Evolutionary conservation across 805 yeast genomes (phyloP), one percentile per base, ranked within the genome.

Genomic region (Ogataea angusta): DNA sequence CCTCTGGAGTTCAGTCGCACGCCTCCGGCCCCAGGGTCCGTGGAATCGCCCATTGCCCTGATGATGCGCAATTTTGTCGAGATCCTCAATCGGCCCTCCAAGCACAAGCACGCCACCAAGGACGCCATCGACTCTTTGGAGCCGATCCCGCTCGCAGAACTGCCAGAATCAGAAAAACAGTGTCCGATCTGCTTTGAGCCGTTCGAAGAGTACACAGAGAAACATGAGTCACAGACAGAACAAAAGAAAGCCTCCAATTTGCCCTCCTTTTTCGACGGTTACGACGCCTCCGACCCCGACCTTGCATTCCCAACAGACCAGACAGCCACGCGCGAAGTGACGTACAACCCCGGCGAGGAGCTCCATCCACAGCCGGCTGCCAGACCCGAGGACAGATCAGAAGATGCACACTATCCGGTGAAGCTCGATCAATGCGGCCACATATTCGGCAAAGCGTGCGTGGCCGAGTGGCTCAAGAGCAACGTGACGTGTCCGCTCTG

Each of bases 401-500:
- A 27, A 25, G 43, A 62, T 42, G 51, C 54, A 12, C 96, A 90
- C 58, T 62, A 70, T 6, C 82, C 95, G 0, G 71, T 84, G 1
- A 66, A 75, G 47, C 66, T 90, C 65, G 91, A 95, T 0, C 65
- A 62, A 42, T 90, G 98, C 57, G 75, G 75, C 4, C 98, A 90
- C 56, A 58, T 78, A 0, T 90, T 90, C 65, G 97, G 98, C 7
- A 70, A 78, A 47, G 73, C 77, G 15, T 90, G 98, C 64, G 69
- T 88, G 15, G 73, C 68, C 34, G 84, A 82, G 48, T 90, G 98
- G 98, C 72, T 89, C 36, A 70, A 70, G 45, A 64, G 73, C 28
- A 78, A 82, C 51, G 70, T 76, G 7, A 75, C 88, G 2, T 89
- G 97, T 60, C 98, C 98, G 0, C 64, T 90, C 34, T 90, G 98